Base-by-base conservation (phyloP, 345 rosid species). In the Punica granatum region DNA sequence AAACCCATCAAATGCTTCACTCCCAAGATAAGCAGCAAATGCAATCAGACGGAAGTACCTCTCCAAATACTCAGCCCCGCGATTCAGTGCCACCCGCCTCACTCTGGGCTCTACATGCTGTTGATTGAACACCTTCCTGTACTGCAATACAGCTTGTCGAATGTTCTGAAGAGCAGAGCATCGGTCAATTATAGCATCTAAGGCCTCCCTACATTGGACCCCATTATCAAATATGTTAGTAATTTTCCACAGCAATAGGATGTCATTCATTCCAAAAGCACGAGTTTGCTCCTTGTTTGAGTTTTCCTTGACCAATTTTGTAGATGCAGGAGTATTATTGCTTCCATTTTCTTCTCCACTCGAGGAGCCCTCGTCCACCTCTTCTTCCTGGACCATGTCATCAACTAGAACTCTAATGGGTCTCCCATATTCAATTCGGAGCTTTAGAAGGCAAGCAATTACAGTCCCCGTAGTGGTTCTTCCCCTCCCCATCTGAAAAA, bases 401-500 rank as follows among this genome's bases (percentile, higher is more conserved):
- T 82, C 90, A 69, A 60, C 67, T 41, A 89, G 77, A 73, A 90
- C 78, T 82, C 77, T 85, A 69, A 94, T 77, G 61, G 97, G 99
- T 75, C 92, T 87, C 61, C 97, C 99, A 76, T 79, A 72, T 74
- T 89, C 90, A 15, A 94, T 84, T 54, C 97, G 84, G 69, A 87
- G 96, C 79, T 90, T 87, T 67, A 94, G 80, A 77, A 94, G 96
- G 79, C 99, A 94, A 48, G 99, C 99, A 76, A 94, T 90, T 61
- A 90, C 99, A 69, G 99, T 90, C 66, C 97, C 99, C 61, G 97
- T 88, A 28, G 99, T 94, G n/a, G 99, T 94, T 82, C 99, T 91
- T 77, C 99, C 99, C 80, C 88, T 91, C 70, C 99, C 99, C 96
- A 94, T 94, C 97, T 93, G 82, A 65, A 73, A 58, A 26, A 30